Evolutionary conservation across 2,329 filamentous ascomycete genomes (phyloP).

Genomic region (Xylariales sp.): DNA sequence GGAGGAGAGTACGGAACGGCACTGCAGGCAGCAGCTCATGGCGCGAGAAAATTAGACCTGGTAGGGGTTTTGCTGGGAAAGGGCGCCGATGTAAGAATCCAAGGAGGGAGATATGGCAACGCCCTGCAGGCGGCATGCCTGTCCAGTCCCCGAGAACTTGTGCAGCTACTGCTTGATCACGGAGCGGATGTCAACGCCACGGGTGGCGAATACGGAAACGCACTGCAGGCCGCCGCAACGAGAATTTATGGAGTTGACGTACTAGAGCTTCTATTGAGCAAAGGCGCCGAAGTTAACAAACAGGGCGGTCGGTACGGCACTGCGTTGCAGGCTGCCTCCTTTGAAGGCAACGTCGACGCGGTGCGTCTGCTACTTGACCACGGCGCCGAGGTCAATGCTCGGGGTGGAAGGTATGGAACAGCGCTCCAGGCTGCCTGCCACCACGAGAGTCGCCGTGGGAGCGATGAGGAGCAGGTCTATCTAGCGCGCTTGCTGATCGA

Average conservation of each 20-base stretch:
- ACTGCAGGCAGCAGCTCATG: conserved; percentile 1
- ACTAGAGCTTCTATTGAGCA: conserved; percentile 8
- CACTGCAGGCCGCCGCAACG: background rate
- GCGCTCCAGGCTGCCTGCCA: conserved; percentile 12
- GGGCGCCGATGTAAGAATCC: background rate
- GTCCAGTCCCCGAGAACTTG: background rate
- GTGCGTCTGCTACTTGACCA: conserved; percentile 4
- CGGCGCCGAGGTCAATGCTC: conserved; percentile 2
- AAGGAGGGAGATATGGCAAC: conserved; percentile 1
- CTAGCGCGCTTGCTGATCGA: background rate
- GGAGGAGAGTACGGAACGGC: conserved; percentile 4
- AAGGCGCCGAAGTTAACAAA: background rate
- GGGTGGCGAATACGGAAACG: background rate
- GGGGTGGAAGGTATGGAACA: conserved; percentile 3
- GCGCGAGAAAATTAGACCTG: no score
- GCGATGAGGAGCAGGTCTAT: background rate
- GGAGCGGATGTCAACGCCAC: background rate
- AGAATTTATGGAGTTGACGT: background rate
- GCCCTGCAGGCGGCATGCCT: conserved; percentile 5
- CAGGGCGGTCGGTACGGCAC: background rate
- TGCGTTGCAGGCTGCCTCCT: conserved; percentile 7
- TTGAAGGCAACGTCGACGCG: background rate
- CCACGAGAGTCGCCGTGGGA: no score
- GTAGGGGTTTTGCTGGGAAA: background rate
- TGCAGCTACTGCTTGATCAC: background rate